Evolutionary conservation across 306 rosid genomes (phyloP), one percentile per base, ranked within the genome.

Genomic region (Astragalus membranaceus): DNA sequence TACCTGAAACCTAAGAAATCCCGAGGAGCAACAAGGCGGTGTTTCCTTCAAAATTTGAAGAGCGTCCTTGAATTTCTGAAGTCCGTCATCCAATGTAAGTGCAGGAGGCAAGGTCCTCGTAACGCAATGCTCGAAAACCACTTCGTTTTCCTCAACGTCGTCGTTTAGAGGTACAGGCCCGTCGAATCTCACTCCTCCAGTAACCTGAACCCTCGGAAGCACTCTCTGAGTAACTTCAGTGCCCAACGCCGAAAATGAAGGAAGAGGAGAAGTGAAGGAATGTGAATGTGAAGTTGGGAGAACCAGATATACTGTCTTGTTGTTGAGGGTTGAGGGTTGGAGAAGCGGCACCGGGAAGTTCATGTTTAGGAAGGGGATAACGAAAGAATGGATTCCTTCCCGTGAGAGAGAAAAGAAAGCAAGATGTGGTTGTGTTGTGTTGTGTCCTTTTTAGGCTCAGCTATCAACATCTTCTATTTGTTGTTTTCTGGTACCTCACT

Each of bases 1-100:
- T 70, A 89, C 96, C 94, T 87, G 92, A 84, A 94, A 87, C 85
- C 97, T 83, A 41, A 88, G 77, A 67, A 88, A 72, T 48, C 96
- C 98, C 12, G 74, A 73, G 6, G 81, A 33, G 48, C 84, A 60
- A 63, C 68, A 37, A 48, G 96, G 96, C 39, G 88, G 87, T 6
- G 81, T 46, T 41, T 63, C 64, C 85, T 79, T 87, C 82, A 88
- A 79, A 63, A n/a, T 67, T 64, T 80, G 75, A 64, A 94, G 79
- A 55, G 89, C 86, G 30, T 87, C 92, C 42, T 69, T 87, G 42
- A 94, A 78, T 16, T 78, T 84, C 72, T 77, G 80, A 12, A 94
- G 85, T 0, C 91, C 99, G 11, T 86, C 88, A 75, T 80, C 84
- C 64, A 94, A 78, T 55, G 97, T 87, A 80, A 90, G 54, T 13